Base-by-base conservation (phyloP, 345 rosid genomes). In the Arabidopsis arenosa region DNA sequence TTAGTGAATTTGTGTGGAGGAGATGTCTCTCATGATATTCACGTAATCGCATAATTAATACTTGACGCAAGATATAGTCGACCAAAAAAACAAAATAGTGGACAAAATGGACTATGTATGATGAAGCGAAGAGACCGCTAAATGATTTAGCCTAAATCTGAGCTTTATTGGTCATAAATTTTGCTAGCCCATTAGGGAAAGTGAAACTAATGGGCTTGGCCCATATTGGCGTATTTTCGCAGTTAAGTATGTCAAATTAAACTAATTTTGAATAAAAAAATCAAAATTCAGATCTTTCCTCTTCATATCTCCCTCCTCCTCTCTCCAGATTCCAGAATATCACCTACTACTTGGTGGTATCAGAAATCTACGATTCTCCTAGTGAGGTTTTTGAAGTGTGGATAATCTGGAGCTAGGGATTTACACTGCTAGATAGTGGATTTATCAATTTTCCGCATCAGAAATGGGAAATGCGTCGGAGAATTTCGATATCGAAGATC, bases 381-480 rank as follows among this genome's bases (percentile, higher is more conserved):
- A 37, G 72, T 56, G 72, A 74, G 45, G 12, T 28, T 44, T 44
- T 60, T 14, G 56, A 61, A 41, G 54, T 40, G 57, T 1, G 7
- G 57, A 9, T 69, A 61, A 3, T 67, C 69, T 33, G 26, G 37
- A 52, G 47, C 10, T 54, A 62, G 75, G 75, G 43, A 8, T 18
- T 18, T 18, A 18, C 21, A 18, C 51, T 40, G 37, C 37, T 7
- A 30, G 15, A 86, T 44, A 41, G 44, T 41, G 32, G 51, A 43
- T 17, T 66, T 57, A 2, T 55, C 62, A 26, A 26, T 7, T 66
- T 26, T 17, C 48, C 26, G n/a, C 14, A 49, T 64, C 60, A 51
- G 52, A 74, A 73, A 89, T 89, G 97, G 89, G 81, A 49, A 89
- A 77, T 67, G 21, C n/a, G 9, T 67, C 84, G 35, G 73, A 81